Evolutionary conservation across 306 rosid genomes (phyloP), one percentile per base, ranked within the genome.

Genomic region (Corylus americana): DNA sequence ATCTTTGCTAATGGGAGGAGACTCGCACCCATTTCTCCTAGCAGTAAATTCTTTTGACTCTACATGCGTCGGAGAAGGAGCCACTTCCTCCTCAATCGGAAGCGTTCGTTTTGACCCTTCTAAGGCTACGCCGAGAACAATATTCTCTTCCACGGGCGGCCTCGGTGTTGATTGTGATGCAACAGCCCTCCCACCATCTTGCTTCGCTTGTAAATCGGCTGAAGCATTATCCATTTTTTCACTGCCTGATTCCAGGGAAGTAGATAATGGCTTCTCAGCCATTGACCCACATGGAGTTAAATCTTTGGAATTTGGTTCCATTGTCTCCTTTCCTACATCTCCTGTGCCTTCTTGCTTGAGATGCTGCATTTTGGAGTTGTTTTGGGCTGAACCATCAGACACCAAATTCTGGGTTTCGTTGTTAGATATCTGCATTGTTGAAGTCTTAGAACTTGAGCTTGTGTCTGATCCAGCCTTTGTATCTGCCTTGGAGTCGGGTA

Each of bases 71-170:
- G 83, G 74, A 77, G 91, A 73, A 69, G 88, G 79, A 74, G 75
- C 57, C 81, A 77, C 72, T 20, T 93, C 93, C 79, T 89, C 99
- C 57, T 91, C 96, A 18, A 95, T 93, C 8, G 94, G 99, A 71
- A 95, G 99, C 53, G 96, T 95, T 76, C 97, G 88, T 85, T 89
- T 95, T 47, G 99, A 93, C 71, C 98, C 99, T 74, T 95, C 97
- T n/a, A 95, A 83, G 42, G 97, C 99, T 82, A 95, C 98, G 58
- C 91, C 99, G 13, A 95, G 98, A 82, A 95, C 88, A 58, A 95
- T 91, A 73, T 95, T 95, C 81, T 93, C 98, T 82, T 93, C 98
- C 49, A 95, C 75, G 57, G 93, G 74, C 22, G 94, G 78, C 61
- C 88, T 83, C 8, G 83, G 64, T 35, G 80, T 69, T 42, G 89